These are phyloP conservation scores for Calcarisporium arbuscula DNA, from an alignment of 2,329 filamentous ascomycete genomes.

Conservation along the genomic window DNA sequence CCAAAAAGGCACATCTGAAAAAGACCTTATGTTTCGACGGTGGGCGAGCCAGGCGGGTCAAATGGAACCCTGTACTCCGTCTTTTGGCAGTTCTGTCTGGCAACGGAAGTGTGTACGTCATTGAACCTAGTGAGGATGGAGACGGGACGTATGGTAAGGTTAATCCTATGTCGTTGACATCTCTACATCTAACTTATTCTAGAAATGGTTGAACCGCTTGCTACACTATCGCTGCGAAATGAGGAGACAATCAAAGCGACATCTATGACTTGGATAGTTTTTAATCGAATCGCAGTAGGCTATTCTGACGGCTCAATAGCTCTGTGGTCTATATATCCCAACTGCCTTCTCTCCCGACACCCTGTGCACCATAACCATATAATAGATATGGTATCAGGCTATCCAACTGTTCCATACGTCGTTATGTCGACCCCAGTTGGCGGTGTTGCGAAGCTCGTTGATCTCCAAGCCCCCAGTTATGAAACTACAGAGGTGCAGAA, in stretches of 20 bases:
- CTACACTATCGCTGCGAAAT: conserved; percentile 35
- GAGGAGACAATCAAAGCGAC: conserved; percentile 45
- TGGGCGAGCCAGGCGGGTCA: conserved; percentile 43
- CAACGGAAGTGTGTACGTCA: conserved; percentile 44
- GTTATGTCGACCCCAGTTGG: conserved; percentile 50
- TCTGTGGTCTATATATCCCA: conserved; percentile 50
- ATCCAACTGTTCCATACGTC: conserved; percentile 49
- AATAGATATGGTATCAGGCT: conserved; percentile 49
- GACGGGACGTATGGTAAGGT: conserved; percentile 35
- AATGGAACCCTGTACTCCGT: conserved; percentile 46
- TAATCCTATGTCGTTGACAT: not conserved
- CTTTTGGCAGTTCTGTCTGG: conserved; percentile 44
- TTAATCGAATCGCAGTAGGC: conserved; percentile 48
- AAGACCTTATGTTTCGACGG: conserved; percentile 42
- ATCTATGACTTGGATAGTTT: conserved; percentile 47
- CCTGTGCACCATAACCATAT: conserved; percentile 48
- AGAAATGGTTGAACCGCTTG: conserved; percentile 35
- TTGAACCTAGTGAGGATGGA: conserved; percentile 31
- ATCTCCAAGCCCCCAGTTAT: conserved; percentile 44
- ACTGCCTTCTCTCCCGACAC: conserved; percentile 42
- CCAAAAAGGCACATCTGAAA: conserved; percentile 29
- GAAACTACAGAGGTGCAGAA: conserved; percentile 49
- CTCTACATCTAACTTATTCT: not conserved
- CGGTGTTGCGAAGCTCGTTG: conserved; percentile 45
- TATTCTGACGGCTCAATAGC: conserved; percentile 51